These are phyloP conservation scores for Cardamine resedifolia DNA, from an alignment of 345 rosid species.

Conservation along the genomic window DNA sequence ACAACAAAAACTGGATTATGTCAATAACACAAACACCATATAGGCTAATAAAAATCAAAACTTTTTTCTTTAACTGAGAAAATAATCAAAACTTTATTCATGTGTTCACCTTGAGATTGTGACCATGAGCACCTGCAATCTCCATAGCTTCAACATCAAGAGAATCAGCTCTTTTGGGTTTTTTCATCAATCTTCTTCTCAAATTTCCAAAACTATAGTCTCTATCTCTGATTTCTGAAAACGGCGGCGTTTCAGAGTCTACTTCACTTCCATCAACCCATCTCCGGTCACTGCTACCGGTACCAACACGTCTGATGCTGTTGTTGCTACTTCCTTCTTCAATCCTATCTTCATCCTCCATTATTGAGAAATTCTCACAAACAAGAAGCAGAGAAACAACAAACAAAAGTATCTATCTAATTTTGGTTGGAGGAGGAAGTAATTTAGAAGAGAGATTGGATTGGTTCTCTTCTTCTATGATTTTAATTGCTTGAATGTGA, in stretches of 20 bases:
- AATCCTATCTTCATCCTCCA: conserved; percentile 73
- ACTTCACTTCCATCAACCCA: conserved; percentile 97
- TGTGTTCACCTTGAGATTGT: conserved; percentile 54
- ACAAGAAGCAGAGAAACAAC: neutral
- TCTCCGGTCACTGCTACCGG: conserved; percentile 63
- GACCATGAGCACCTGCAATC: conserved; percentile 60
- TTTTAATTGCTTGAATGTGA: conserved; percentile 19
- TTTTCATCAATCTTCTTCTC: conserved; percentile 79
- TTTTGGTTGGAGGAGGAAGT: conserved; percentile 30
- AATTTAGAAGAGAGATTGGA: conserved; percentile 8
- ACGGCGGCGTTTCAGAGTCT: conserved; percentile 60
- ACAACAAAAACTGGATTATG: conserved; percentile 8
- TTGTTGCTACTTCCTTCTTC: conserved; percentile 60
- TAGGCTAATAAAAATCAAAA: neutral
- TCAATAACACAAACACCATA: conserved; percentile 2
- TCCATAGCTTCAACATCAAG: conserved; percentile 98
- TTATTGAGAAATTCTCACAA: conserved; percentile 4
- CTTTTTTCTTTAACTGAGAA: neutral
- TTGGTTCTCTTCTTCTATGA: neutral
- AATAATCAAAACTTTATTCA: conserved; percentile 21
- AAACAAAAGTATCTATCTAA: neutral
- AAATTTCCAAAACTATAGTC: conserved; percentile 53
- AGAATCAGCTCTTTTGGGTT: conserved; percentile 70
- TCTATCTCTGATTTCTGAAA: conserved; percentile 44
- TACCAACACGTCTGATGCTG: conserved; percentile 43